These are phyloP conservation scores for Stenogyne calaminthoides DNA, from an alignment of 305 asterid species.

Conservation along the genomic window DNA sequence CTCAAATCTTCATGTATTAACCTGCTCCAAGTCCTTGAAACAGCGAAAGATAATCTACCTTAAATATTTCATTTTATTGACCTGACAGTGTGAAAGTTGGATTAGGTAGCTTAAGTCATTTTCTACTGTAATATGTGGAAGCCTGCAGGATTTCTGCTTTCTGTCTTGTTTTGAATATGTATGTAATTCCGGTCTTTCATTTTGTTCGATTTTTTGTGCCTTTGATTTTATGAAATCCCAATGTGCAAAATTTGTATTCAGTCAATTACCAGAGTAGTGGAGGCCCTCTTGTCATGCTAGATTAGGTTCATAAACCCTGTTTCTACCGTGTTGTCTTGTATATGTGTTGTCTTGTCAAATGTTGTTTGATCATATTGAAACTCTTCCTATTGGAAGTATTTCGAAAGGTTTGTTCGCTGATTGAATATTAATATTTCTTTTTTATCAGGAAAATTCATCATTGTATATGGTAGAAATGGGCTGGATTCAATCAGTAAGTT, in stretches of 20 bases:
- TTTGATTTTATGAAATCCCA: constrained; percentile 6
- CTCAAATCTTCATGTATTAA: background rate
- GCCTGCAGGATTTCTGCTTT: constrained; percentile 16
- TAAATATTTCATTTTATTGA: constrained; percentile 1
- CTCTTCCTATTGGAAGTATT: background rate
- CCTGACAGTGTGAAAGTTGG: constrained; percentile 2
- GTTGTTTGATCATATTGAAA: constrained; percentile 16
- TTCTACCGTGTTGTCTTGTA: background rate
- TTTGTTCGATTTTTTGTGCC: background rate
- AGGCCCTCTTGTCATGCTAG: background rate
- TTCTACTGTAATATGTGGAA: constrained; percentile 12
- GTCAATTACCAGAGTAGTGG: background rate
- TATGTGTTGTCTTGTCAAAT: background rate
- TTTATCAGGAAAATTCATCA: constrained; percentile 81
- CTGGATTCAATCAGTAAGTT: constrained; percentile 75
- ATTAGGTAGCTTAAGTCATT: constrained; percentile 10
- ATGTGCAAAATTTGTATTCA: background rate
- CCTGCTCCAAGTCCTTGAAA: background rate
- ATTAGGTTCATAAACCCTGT: constrained; percentile 1
- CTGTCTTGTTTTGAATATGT: background rate
- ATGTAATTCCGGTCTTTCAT: background rate
- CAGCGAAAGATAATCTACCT: constrained; percentile 1
- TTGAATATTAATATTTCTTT: constrained; percentile 17
- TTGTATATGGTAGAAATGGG: constrained; percentile 89
- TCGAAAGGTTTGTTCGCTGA: constrained; percentile 22